phyloP scores from a whole-genome alignment of 2,329 filamentous ascomycete genomes.

The Anisogramma anomala region DNA sequence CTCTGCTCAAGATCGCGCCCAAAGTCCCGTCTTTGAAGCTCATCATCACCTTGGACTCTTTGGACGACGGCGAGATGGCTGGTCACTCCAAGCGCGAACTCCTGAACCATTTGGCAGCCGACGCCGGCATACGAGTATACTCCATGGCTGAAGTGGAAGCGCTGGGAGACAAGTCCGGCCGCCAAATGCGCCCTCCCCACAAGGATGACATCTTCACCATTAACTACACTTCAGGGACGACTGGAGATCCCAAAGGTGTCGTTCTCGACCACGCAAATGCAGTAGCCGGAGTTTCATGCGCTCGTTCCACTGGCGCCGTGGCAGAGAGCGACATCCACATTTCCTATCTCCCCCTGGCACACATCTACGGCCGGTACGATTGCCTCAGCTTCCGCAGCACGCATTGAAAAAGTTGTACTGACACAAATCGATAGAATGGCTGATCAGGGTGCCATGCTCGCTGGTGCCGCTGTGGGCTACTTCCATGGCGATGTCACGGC shows the following conservation, averaged over 20 bases:
- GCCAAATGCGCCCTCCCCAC: constrained; percentile 58
- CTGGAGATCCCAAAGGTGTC: constrained; percentile 72
- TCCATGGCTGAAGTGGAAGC: constrained; percentile 72
- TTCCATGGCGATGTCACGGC: constrained; percentile 86
- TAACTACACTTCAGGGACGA: constrained; percentile 84
- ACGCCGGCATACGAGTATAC: constrained; percentile 66
- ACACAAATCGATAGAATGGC: constrained; percentile 34
- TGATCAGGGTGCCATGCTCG: constrained; percentile 63
- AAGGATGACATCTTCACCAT: constrained; percentile 75
- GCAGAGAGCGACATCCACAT: constrained; percentile 49
- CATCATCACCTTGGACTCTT: constrained; percentile 74
- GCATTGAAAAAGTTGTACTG: neutral
- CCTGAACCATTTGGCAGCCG: constrained; percentile 61
- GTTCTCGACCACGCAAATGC: constrained; percentile 73
- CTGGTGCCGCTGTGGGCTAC: constrained; percentile 70
- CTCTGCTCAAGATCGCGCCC: constrained; percentile 67
- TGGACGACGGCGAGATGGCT: constrained; percentile 66
- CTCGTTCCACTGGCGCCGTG: constrained; percentile 44
- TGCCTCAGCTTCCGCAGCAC: neutral
- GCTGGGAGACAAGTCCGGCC: constrained; percentile 59
- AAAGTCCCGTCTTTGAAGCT: constrained; percentile 71
- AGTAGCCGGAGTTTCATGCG: constrained; percentile 56
- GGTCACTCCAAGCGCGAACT: constrained; percentile 71
- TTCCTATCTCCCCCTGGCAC: constrained; percentile 86
- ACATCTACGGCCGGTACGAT: constrained; percentile 73